Base-by-base conservation (phyloP, 2,329 filamentous ascomycete species). In the Escovopsis sp. region DNA sequence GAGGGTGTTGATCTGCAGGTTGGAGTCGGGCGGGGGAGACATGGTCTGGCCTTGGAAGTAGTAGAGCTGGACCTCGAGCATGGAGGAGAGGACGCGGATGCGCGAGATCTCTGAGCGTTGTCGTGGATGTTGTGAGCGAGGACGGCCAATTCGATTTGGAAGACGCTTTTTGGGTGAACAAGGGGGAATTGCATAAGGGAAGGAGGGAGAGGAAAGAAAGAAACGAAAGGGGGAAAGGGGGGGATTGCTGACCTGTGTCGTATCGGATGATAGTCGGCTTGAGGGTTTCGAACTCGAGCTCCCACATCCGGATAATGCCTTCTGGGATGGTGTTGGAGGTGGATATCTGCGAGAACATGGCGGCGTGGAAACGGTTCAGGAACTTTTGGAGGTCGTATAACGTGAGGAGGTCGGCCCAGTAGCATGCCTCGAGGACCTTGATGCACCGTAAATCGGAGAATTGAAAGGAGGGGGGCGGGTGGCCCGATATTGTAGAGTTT, bases 1-100 rank as follows among this genome's bases (percentile, higher is more conserved):
- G 28, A 66, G 47, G 17, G 64, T 49, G 44, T 67, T 62, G 33
- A 62, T 53, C 39, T 57, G 60, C 37, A 67, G 55, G 11, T 36
- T 33, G 5, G 38, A 27, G 15, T 34, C 31, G 10, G 31, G 25
- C 1, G 31, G 28, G 0, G n/a, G 19, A 16, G 19, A 12, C 18
- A 13, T 28, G 27, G 27, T 7, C 25, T 33, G 30, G 28, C 19
- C 18, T n/a, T 18, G 32, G 36, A 71, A 64, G 52, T 70, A 70
- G 49, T 64, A 70, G 2, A 56, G 51, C 41, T 72, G 67, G 8
- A 72, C 58, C 37, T 72, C 67, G n/a, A 70, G 56, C 16, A 63
- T 57, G 1, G 66, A 61, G 0, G 65, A 56, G 4, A 70, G 48
- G 8, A 66, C 50, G 33, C 65, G 63, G 44, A 70, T 66, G 13